Base-by-base conservation (phyloP, 2,329 filamentous ascomycete genomes). In the Ophiosphaerella herpotricha region DNA sequence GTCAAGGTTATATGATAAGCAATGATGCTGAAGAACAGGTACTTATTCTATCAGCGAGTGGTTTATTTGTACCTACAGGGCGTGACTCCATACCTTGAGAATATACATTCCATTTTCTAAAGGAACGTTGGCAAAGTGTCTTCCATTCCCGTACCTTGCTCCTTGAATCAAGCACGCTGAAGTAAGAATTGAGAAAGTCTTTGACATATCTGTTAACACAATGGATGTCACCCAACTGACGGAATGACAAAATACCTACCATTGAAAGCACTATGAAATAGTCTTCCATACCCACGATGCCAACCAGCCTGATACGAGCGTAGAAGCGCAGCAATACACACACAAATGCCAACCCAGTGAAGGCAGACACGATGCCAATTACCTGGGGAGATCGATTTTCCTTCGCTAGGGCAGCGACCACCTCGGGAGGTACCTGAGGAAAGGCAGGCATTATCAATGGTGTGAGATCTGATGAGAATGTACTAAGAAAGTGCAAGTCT, bases 11-110 rank as follows among this genome's bases (percentile, higher is more conserved):
- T 35, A 39, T 50, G 50, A 39, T 64, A 64, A 31, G 48, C 29
- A 6, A 58, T 24, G 39, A 64, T 62, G 43, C 59, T 60, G 44
- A 58, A 55, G 43, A 50, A 64, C 4, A 64, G 48, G 32, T 52
- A 62, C 61, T 64, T 26, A n/a, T 14, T 12, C 13, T n/a, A 31
- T 59, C 8, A 61, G 52, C 39, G 1, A 21, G n/a, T n/a, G 1
- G 12, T 29, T 12, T 14, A 7, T 5, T 8, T 26, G 2, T 14
- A 12, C 14, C 16, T 12, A 7, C 18, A 21, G 18, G 18, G 18
- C 18, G 4, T 21, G 21, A 14, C 7, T 13, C 48, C 46, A 9
- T 52, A 59, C 60, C 47, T 57, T 59, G 24, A 60, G 24, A 4
- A 43, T 26, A 12, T 46, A 37, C 2, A 31, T 39, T 1, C 44